Conservation (phyloP, 345 rosid species). For the Eucalyptus microcorys region DNA sequence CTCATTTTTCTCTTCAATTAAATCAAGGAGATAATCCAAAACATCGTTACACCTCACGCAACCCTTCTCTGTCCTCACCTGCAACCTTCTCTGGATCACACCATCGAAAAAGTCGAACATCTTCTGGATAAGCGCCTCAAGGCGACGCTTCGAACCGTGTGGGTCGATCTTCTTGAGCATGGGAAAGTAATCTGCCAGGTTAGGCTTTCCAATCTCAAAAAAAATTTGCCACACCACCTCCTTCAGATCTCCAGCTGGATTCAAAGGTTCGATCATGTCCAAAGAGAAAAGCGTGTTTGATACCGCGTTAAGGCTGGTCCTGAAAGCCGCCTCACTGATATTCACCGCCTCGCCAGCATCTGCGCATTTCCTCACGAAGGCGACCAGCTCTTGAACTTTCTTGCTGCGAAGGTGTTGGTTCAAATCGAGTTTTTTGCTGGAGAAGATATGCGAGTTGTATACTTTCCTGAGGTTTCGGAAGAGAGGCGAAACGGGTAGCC, state of each 20-base stretch:
- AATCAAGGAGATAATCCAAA: slow-evolving; percentile 16
- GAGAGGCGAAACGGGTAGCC: background rate
- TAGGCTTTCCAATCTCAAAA: too few species aligned
- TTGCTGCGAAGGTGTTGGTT: background rate
- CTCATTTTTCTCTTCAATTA: slow-evolving; percentile 2
- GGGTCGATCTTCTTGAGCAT: too few species aligned
- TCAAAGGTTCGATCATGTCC: too few species aligned
- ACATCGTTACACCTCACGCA: background rate
- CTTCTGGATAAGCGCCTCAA: background rate
- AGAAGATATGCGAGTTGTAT: background rate
- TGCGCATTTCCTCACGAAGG: background rate
- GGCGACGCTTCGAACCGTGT: background rate
- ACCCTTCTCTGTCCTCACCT: background rate
- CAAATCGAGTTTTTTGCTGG: background rate
- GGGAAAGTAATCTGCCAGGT: too few species aligned
- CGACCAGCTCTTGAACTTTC: background rate
- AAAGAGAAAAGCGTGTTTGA: too few species aligned
- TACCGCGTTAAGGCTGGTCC: too few species aligned
- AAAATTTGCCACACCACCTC: too few species aligned
- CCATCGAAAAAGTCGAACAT: slow-evolving; percentile 1
- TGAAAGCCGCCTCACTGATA: background rate
- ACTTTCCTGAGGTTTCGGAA: slow-evolving; percentile 23
- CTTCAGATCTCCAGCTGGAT: too few species aligned
- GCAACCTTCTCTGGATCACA: slow-evolving; percentile 3
- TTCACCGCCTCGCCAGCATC: background rate